phyloP scores from a whole-genome alignment of 805 yeast genomes.

The Kodamaea laetipori region DNA sequence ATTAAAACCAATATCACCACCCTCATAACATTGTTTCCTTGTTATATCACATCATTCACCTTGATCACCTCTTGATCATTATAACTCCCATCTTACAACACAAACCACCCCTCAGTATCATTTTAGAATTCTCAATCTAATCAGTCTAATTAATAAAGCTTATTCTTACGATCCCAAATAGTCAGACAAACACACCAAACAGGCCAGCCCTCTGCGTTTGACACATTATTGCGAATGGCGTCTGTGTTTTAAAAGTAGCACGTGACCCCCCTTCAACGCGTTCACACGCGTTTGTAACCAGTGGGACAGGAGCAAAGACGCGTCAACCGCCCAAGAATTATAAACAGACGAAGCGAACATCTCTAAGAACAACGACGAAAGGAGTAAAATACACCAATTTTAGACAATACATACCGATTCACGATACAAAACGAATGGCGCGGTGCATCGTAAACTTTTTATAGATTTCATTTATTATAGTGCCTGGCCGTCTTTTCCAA shows the following conservation, averaged over 20 bases:
- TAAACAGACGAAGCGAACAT: not conserved
- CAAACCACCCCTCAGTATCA: too few species aligned
- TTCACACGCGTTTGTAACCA: not conserved
- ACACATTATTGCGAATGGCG: too few species aligned
- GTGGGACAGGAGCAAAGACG: not conserved
- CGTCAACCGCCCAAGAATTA: not conserved
- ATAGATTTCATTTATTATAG: not conserved
- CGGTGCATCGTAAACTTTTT: not conserved
- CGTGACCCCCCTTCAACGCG: not conserved
- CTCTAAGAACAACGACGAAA: not conserved
- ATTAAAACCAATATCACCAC: too few species aligned
- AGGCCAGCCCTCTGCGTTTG: too few species aligned
- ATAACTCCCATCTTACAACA: too few species aligned
- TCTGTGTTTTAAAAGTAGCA: not conserved
- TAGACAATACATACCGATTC: slow-evolving; percentile 6
- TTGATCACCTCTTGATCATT: too few species aligned
- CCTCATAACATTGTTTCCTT: too few species aligned
- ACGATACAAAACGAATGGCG: slow-evolving; percentile 2
- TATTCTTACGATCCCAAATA: too few species aligned
- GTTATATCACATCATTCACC: too few species aligned
- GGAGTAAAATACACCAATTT: slow-evolving; percentile 5
- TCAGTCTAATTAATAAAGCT: too few species aligned
- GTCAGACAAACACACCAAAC: too few species aligned
- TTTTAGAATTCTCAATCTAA: too few species aligned
- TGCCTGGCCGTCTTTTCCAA: not conserved